Base-by-base conservation (phyloP, 306 rosid species). In the Trifolium subterraneum region DNA sequence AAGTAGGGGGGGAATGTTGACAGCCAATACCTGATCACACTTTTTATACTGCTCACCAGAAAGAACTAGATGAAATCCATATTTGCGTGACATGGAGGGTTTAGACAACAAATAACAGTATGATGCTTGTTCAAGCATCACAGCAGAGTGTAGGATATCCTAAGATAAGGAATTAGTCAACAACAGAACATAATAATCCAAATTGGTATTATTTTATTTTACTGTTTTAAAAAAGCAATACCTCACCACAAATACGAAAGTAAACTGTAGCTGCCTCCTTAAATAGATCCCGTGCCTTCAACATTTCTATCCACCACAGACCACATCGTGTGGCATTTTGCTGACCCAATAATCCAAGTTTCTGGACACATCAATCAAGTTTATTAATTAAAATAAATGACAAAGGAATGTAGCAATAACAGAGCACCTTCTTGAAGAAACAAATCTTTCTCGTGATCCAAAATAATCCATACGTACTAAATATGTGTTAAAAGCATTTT, bases 101-200 rank as follows among this genome's bases (percentile, higher is more conserved):
- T 84, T 88, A 74, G 97, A 87, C 84, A 88, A 48, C 84, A 90
- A 81, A 86, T 90, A 94, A 81, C 99, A 94, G 81, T 89, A 90
- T 8, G 99, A 90, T 47, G 99, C 99, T 90, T 94, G 99, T 88
- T 94, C 99, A 69, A 92, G 97, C 95, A 94, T 92, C 68, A 94
- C 98, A 59, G 97, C 99, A 42, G 99, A 90, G 78, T 84, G 95
- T 74, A 94, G 85, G 70, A 86, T 88, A 76, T 94, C 99, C 99
- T 94, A 76, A 66, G 59, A 66, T 67, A 61, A 83, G 63, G 67
- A 74, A 81, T 19, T 41, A 62, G 82, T 87, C 78, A 85, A 74
- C 41, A 58, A 68, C 71, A 64, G 71, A 82, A 81, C 83, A 68
- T 20, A 65, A 54, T 56, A 52, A 67, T 73, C 75, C 20, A 56